Percentiles rank a stretch among this genome's conserved stretches.
These are phyloP conservation scores for Candida sanyaensis DNA, from an alignment of 1,139 yeast species.

Conservation along the genomic window DNA sequence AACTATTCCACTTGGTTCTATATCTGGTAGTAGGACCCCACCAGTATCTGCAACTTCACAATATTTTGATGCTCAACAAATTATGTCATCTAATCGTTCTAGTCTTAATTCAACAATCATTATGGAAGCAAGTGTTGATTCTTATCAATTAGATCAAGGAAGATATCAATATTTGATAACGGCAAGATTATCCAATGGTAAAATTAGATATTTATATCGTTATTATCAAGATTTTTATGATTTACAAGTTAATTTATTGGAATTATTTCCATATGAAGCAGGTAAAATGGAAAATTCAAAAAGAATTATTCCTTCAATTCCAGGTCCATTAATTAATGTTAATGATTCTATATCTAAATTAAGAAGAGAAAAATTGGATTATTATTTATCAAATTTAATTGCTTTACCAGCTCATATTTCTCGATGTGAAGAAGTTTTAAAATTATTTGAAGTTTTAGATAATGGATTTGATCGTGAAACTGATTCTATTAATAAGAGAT, in stretches of 20 bases:
- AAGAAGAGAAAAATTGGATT: conserved; percentile 82
- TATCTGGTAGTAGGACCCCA: conserved; percentile 25
- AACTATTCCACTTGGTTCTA: conserved; percentile 72
- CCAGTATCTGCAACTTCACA: conserved; percentile 40
- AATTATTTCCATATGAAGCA: conserved; percentile 88
- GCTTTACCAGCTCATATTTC: conserved; percentile 79
- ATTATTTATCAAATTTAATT: conserved; percentile 74
- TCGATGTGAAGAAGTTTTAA: conserved; percentile 65
- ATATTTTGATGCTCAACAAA: conserved; percentile 29
- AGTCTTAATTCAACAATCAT: conserved; percentile 38
- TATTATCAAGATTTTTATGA: conserved; percentile 96
- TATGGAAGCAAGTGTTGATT: conserved; percentile 72
- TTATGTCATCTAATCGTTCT: conserved; percentile 28
- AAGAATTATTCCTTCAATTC: conserved; percentile 89
- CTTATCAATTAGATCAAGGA: conserved; percentile 81
- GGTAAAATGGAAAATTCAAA: conserved; percentile 75
- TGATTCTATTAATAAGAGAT: conserved; percentile 21
- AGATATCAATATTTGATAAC: conserved; percentile 86
- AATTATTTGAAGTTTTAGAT: conserved; percentile 67
- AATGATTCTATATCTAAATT: conserved; percentile 86
- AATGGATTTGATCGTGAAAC: conserved; percentile 53
- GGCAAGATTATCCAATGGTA: conserved; percentile 71
- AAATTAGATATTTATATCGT: conserved; percentile 72
- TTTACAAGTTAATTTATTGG: conserved; percentile 81
- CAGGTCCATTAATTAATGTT: conserved; percentile 93